Evolutionary conservation across 208 protist genomes (phyloP), one percentile per base, ranked within the genome.

Genomic region (Crithidia sp.): DNA sequence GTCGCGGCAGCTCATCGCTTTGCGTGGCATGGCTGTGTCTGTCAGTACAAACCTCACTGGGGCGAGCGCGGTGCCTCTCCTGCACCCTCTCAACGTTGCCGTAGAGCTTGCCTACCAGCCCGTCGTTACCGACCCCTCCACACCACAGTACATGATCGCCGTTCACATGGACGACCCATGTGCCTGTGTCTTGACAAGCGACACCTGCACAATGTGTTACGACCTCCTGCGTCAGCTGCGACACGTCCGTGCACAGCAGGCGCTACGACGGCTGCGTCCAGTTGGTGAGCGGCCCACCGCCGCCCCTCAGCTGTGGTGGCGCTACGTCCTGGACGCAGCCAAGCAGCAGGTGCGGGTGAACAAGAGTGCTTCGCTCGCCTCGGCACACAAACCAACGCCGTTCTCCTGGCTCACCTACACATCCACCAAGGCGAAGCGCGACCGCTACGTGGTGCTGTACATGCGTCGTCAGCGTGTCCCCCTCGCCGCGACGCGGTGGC

Each of bases 401-500:
- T 94, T 94, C 67, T 77, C 79, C 8, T 91, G 89, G 86, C 63
- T 75, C 7, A 55, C 57, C 2, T 94, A 88, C 80, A 77, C 71
- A 12, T 47, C 16, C 4, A 68, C 82, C 13, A 85, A 87, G 68
- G 59, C 50, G 43, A 71, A 80, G 60, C 81, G 85, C 3, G 76
- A 84, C 36, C 74, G 73, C 39, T 94, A 94, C 74, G 75, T 78
- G 50, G 44, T 12, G 7, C 74, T 94, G 14, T 87, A 88, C 67
- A 74, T 72, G 50, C 85, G 89, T 7, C 44, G 62, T 5, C 79
- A 76, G 28, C 78, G 82, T 6, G 62, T 47, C 8, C 36, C 59
- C 3, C 67, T 89, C 2, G 44, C 47, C 0, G 83, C 76, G 7
- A 62, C 75, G 5, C 39, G 55, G 14, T 94, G 86, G 84, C 67